Evolutionary conservation across 352 stramenopile species (phyloP).

Genomic region (Phytophthora podocarpi): DNA sequence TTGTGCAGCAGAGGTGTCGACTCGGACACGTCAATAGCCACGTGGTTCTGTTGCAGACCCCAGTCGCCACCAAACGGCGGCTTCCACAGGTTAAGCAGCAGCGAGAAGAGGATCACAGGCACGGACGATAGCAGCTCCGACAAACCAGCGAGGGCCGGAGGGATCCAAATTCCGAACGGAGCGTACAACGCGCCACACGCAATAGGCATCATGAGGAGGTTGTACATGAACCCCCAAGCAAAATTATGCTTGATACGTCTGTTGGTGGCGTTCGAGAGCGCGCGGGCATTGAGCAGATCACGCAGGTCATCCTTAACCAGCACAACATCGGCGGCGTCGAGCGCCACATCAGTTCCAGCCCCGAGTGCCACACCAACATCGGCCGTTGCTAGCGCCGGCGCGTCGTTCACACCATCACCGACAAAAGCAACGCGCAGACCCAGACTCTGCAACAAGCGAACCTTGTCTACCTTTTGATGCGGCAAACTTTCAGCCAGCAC

Average conservation of each 20-base stretch:
- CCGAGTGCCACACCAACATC: conserved; percentile 73
- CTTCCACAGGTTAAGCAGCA: conserved; percentile 71
- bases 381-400: conserved; percentile 65
- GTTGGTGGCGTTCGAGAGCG: conserved; percentile 67
- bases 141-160: conserved; percentile 68
- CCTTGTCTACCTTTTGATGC: conserved; percentile 82
- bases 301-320: conserved; percentile 74
- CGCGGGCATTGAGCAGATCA: conserved; percentile 67
- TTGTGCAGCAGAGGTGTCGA: conserved; percentile 46
- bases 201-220: conserved; percentile 75
- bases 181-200: conserved; percentile 73
- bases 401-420: conserved; percentile 79
- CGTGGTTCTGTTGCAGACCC: conserved; percentile 17
- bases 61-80: conserved; percentile 44
- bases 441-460: conserved; percentile 67
- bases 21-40: conserved; percentile 50
- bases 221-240: conserved; percentile 77
- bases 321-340: conserved; percentile 76
- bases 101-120: conserved; percentile 79
- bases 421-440: conserved; percentile 80
- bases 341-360: conserved; percentile 67
- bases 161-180: conserved; percentile 62
- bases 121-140: conserved; percentile 78
- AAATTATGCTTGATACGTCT: conserved; percentile 81
- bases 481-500: conserved; percentile 71